phyloP scores from a whole-genome alignment of 2,329 filamentous ascomycete genomes.

The Aspergillus eucalypticola region DNA sequence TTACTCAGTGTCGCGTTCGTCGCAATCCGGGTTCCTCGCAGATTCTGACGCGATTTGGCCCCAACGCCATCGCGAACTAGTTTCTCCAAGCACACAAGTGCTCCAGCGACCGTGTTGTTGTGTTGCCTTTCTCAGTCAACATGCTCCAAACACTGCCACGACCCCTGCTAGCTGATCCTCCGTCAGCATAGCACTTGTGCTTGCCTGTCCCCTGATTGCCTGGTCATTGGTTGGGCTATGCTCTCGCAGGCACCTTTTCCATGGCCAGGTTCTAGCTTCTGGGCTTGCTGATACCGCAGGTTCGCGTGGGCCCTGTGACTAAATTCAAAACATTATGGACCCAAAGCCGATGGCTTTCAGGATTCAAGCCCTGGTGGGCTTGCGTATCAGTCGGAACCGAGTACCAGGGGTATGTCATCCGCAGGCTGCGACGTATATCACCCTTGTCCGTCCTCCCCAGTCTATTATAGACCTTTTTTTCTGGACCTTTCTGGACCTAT shows the following conservation, averaged over 20 bases:
- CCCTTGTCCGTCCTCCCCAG: not conserved
- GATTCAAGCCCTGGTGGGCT: not conserved
- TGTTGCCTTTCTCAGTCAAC: not conserved
- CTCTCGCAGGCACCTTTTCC: not conserved
- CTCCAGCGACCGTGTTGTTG: not conserved
- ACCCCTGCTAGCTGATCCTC: not conserved
- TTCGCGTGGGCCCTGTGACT: constrained; percentile 4
- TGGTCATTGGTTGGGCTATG: not conserved
- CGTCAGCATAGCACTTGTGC: not conserved
- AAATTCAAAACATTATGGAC: constrained; percentile 6
- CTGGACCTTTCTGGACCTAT: not conserved
- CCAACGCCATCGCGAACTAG: constrained; percentile 9
- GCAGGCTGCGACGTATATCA: constrained; percentile 8
- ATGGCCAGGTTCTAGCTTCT: constrained; percentile 1
- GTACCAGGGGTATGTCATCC: constrained; percentile 1
- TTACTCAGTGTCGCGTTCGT: not conserved
- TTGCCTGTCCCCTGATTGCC: not conserved
- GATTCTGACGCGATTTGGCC: constrained; percentile 10
- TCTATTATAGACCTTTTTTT: constrained; percentile 2
- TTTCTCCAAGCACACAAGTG: not conserved
- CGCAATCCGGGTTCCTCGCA: not conserved
- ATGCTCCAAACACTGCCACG: constrained; percentile 2
- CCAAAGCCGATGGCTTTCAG: constrained; percentile 1
- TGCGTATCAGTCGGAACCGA: not conserved
- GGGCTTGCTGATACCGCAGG: not conserved